Evolutionary conservation across 768 basidiomycete species (phyloP), one percentile per base, ranked within the genome.

Genomic region (Pholiota microspora): DNA sequence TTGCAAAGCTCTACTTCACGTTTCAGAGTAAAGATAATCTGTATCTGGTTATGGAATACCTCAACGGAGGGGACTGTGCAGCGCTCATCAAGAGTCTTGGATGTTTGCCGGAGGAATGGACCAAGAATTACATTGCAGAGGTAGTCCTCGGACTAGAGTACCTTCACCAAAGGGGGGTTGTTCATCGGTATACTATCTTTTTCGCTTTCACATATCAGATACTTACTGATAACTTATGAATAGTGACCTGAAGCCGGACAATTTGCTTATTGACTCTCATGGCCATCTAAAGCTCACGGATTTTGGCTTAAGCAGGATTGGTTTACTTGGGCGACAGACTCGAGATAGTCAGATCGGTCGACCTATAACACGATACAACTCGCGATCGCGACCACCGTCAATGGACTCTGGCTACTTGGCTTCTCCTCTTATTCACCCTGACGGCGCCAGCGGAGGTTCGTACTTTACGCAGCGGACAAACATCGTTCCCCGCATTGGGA

Each of bases 21-120:
- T 99, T 99, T 77, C 97, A 98, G 73, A 96, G 92, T 83, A 98
- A 96, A 77, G 97, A 99, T 24, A 98, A 98, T 67, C 73, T 98
- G 53, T 99, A 98, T 70, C 82, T 99, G 48, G 97, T 99, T 49
- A 99, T 99, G 97, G 97, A 99, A 69, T 99, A 99, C 69, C 82
- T 99, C 28, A 97, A 97, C 60, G 96, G 96, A 31, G 97, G 97
- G 5, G 97, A 99, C 65, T 98, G 97, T 62, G 97, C 95, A 8
- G 92, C 94, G 2, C 81, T 98, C 55, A 92, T 99, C 80, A 98
- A 98, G 73, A 89, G 91, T 16, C 66, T 98, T n/a, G 97, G 95
- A 4, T 86, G 81, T 16, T 72, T 99, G 10, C 90, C 94, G 0
- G 97, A 99, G 69, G 94, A 97, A 62, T 98, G 97, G 97, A 89